Percentiles rank a stretch among this genome's conserved stretches.
These are phyloP conservation scores for Schwanniomyces etchellsii DNA, from an alignment of 1,139 yeast genomes.

Conservation along the genomic window DNA sequence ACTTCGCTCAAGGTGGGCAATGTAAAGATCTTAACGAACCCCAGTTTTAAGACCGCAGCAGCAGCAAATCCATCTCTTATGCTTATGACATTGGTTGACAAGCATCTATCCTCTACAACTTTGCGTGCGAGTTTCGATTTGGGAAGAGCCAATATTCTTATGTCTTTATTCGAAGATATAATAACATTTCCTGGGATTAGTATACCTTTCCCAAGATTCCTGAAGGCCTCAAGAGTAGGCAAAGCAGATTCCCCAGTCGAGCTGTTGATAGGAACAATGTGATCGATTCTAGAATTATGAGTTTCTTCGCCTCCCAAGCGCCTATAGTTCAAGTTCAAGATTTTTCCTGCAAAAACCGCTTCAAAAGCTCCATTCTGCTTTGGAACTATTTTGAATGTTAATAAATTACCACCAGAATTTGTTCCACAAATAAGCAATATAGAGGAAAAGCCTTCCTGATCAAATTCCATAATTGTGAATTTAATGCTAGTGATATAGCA, in stretches of 20 bases:
- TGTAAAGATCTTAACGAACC: conserved; percentile 33
- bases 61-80: conserved; percentile 29
- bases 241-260: conserved; percentile 56
- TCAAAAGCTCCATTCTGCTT: conserved; percentile 63
- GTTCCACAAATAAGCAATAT: conserved; percentile 77
- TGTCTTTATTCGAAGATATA: conserved; percentile 54
- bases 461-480: conserved; percentile 66
- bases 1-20: conserved; percentile 36
- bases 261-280: conserved; percentile 55
- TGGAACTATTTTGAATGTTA: conserved; percentile 66
- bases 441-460: conserved; percentile 64
- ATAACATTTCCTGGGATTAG: conserved; percentile 59
- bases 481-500: conserved; percentile 56
- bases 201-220: conserved; percentile 57
- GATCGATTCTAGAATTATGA: conserved; percentile 45
- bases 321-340: conserved; percentile 35
- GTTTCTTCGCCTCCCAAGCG: conserved; percentile 26
- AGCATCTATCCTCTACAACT: conserved; percentile 57
- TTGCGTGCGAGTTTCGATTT: conserved; percentile 59
- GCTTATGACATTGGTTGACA: conserved; percentile 36
- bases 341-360: conserved; percentile 50
- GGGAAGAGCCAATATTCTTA: conserved; percentile 60
- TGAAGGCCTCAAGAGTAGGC: conserved; percentile 59
- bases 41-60: conserved; percentile 32
- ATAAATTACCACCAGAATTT: conserved; percentile 62